phyloP scores from a whole-genome alignment of 2,329 filamentous ascomycete species.

The Botrytis fragariae region DNA sequence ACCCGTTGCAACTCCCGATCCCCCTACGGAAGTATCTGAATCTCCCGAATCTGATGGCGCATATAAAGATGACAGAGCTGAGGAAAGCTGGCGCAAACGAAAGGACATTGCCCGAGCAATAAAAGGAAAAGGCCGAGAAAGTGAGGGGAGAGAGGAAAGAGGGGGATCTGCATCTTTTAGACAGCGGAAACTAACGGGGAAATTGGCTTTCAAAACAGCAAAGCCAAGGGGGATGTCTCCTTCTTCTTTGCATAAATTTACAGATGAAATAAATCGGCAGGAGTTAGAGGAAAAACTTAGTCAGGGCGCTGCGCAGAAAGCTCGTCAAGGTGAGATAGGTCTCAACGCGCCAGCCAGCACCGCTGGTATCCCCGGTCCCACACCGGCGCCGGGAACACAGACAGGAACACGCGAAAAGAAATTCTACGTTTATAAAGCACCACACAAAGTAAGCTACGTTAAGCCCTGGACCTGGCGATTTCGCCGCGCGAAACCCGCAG shows the following conservation, averaged over 20 bases:
- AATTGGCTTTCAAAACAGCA: too few relatives aligned
- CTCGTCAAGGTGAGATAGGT: neutral
- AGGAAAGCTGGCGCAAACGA: too few relatives aligned
- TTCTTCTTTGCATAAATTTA: too few relatives aligned
- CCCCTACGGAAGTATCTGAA: neutral
- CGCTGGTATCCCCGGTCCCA: neutral
- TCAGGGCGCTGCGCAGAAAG: neutral
- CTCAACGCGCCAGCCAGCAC: neutral
- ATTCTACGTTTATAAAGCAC: neutral
- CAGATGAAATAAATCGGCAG: neutral
- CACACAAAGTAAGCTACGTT: neutral
- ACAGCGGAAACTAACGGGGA: too few relatives aligned
- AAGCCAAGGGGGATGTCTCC: too few relatives aligned
- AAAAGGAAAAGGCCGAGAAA: neutral
- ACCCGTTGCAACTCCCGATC: neutral
- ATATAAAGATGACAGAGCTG: neutral
- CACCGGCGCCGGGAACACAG: neutral
- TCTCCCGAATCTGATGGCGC: neutral
- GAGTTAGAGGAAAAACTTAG: too few relatives aligned
- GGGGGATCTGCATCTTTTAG: accelerated
- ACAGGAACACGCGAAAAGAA: neutral
- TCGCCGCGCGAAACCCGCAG: neutral
- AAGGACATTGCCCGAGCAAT: neutral
- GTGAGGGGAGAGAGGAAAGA: neutral
- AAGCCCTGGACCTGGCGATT: neutral